Percentiles rank a stretch among this genome's conserved stretches.
phyloP scores from a whole-genome alignment of 2,329 filamentous ascomycete genomes.

The Thielaviopsis euricoi region DNA sequence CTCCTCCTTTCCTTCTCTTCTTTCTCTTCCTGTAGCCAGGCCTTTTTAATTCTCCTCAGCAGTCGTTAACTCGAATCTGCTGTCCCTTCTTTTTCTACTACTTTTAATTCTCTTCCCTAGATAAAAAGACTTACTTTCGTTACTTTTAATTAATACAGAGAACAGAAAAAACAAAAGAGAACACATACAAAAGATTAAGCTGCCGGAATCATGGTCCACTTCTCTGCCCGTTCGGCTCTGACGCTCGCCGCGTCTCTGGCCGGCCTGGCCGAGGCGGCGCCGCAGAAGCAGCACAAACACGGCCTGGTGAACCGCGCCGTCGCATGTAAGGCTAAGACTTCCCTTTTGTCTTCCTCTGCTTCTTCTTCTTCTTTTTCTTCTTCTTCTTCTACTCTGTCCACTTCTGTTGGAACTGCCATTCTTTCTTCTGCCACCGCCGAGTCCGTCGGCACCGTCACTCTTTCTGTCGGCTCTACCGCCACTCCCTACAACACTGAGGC shows the following conservation, averaged over 20 bases:
- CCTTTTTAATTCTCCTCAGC: background rate
- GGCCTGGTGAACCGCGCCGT: background rate
- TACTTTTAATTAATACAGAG: too few species aligned
- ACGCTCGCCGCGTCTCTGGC: background rate
- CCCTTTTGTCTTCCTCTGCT: too few species aligned
- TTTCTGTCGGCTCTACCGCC: background rate
- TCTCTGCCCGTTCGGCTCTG: background rate
- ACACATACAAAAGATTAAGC: too few species aligned
- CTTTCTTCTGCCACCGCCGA: background rate
- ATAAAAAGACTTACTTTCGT: too few species aligned
- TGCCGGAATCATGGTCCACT: background rate
- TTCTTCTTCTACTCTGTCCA: background rate
- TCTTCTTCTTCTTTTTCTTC: too few species aligned
- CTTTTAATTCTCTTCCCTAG: background rate
- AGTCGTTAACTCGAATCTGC: too few species aligned
- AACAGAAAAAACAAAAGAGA: too few species aligned
- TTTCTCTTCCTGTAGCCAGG: background rate
- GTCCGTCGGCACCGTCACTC: background rate
- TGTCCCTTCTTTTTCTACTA: background rate
- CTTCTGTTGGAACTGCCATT: background rate
- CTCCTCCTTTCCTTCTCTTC: background rate
- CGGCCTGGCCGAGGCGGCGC: background rate
- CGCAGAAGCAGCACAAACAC: background rate
- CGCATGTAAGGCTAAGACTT: background rate
- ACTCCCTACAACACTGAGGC: background rate